These are phyloP conservation scores for Arabidopsis arenosa DNA, from an alignment of 345 rosid species.

Conservation along the genomic window DNA sequence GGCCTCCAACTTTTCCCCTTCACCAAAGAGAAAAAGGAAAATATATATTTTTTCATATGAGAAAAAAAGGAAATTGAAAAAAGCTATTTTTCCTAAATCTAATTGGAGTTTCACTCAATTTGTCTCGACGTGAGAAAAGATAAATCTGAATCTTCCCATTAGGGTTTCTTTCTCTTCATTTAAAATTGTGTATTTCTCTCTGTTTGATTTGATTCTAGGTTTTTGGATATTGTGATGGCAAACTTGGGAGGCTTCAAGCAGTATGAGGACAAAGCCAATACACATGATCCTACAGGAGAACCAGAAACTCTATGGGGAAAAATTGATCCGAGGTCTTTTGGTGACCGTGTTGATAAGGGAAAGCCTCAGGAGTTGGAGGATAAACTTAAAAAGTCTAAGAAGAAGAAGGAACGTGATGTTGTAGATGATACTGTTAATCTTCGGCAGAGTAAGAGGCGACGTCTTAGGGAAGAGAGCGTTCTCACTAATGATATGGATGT, in stretches of 20 bases:
- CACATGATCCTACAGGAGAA: constrained; percentile 95
- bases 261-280: constrained; percentile 91
- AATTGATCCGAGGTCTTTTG: constrained; percentile 82
- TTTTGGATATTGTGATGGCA: constrained; percentile 56
- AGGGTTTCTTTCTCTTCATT: too few species aligned
- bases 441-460: constrained; percentile 74
- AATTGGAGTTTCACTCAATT: too few species aligned
- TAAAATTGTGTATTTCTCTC: neutral
- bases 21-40: too few species aligned
- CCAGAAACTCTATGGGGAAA: constrained; percentile 92
- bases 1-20: too few species aligned
- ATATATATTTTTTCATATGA: too few species aligned
- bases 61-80: too few species aligned
- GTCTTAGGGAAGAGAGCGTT: constrained; percentile 84
- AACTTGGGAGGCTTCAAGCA: constrained; percentile 91
- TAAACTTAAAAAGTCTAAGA: constrained; percentile 74
- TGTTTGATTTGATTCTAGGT: constrained; percentile 22
- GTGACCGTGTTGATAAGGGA: constrained; percentile 82
- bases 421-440: constrained; percentile 51
- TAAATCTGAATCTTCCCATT: too few species aligned
- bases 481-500: constrained; percentile 67
- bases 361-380: constrained; percentile 85
- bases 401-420: constrained; percentile 84
- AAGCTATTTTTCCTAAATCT: too few species aligned
- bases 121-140: too few species aligned